Conservation (phyloP, 164 flowering plant genomes). For the Cinnamomum micranthum region DNA sequence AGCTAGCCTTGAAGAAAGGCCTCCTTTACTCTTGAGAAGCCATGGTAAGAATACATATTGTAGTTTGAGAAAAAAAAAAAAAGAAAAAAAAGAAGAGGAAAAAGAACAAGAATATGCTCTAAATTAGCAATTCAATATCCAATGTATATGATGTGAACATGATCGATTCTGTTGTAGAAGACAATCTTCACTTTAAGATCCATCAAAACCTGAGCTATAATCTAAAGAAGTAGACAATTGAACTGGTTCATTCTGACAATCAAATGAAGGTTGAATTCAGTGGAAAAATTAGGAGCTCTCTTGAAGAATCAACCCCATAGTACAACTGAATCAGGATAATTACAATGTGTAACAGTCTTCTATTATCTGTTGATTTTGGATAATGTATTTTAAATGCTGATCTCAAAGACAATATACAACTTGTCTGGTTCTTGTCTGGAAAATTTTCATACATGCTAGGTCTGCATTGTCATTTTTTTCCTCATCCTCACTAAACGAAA, state of each 20-base stretch:
- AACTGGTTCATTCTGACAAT: neutral
- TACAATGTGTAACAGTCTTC: too few species aligned
- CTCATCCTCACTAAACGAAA: neutral
- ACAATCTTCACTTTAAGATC: neutral
- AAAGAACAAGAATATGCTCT: neutral
- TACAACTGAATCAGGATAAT: too few species aligned
- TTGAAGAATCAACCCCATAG: too few species aligned
- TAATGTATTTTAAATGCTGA: too few species aligned
- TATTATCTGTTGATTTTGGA: too few species aligned
- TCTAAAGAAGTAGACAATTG: neutral
- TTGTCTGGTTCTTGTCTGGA: too few species aligned
- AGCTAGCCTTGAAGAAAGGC: conserved; percentile 67
- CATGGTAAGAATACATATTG: conserved; percentile 52
- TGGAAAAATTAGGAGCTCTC: too few species aligned
- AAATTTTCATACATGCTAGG: too few species aligned
- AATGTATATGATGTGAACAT: neutral
- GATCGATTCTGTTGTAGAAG: neutral
- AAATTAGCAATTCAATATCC: neutral
- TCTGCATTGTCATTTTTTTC: too few species aligned
- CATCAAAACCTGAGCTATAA: neutral
- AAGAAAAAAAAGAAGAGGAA: too few species aligned
- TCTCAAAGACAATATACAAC: too few species aligned
- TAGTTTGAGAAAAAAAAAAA: neutral
- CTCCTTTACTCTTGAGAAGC: conserved; percentile 77
- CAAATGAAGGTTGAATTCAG: too few species aligned